Evolutionary conservation across 176 grass and related monocot genomes (phyloP), one percentile per base, ranked within the genome.

Genomic region (Miscanthus lutarioriparius): DNA sequence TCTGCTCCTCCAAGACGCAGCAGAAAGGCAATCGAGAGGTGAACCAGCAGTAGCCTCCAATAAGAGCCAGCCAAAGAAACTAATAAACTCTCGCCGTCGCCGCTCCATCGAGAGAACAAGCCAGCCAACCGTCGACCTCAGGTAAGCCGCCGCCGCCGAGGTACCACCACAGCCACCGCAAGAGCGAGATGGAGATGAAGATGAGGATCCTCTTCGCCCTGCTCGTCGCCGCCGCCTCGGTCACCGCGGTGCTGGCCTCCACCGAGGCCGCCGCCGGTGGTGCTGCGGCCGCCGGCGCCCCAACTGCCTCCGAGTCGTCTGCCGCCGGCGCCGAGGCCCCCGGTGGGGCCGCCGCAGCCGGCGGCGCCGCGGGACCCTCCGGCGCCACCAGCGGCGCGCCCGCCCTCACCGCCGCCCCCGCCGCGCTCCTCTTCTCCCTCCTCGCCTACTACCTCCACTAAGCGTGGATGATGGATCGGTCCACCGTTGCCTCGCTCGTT

Each of bases 381-480:
- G 36, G 36, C 36, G 73, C 39, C 16, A 17, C 11, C 27, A 26
- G 61, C 19, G 71, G 26, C 44, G 68, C 75, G 13, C 22, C 59
- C 4, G 20, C 19, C 2, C 32, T 81, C 32, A 79, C 13, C 30
- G 44, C 75, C 17, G 56, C 25, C 0, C 72, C 73, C 32, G 32
- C 38, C 19, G 80, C 80, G 17, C 54, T 83, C 83, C 10, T 90
- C 35, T 13, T 77, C 83, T 82, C 78, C 73, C 77, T 90, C 65
- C 78, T 90, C 88, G 83, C 72, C 2, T 90, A 86, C 51, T 90
- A 86, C 78, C 88, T 90, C 54, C 83, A 86, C 64, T 90, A 15
- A 84, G 45, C 64, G 10, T 5, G 58, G n/a, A 25, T 5, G 58
- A 13, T 25, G 19, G 8, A 26, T 26, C 54, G 20, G 0, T 5